Conservation (phyloP, 306 rosid species). For the Inga oerstediana region DNA sequence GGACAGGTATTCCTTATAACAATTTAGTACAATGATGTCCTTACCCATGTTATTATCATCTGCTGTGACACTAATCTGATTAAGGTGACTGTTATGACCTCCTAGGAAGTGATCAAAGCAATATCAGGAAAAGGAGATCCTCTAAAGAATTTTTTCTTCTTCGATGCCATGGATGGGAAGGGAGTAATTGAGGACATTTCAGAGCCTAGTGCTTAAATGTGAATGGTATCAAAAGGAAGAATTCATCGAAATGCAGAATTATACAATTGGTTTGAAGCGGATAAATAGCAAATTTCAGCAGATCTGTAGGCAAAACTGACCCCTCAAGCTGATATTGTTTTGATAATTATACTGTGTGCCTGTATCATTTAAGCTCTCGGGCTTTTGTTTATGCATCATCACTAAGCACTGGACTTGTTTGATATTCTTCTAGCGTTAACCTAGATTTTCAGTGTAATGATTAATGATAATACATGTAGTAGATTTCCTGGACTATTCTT, state of each 20-base stretch:
- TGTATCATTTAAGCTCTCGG: not conserved
- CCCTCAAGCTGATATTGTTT: constrained; percentile 1
- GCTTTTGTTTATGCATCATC: not conserved
- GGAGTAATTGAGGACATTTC: constrained; percentile 83
- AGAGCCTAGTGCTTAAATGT: constrained; percentile 25
- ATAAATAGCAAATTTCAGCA: not conserved
- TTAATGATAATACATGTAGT: not conserved
- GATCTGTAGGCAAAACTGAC: constrained; percentile 30
- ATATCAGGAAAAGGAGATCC: constrained; percentile 94
- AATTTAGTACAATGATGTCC: not conserved
- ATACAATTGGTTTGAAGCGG: not conserved
- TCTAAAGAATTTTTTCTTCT: constrained; percentile 79
- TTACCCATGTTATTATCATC: not conserved
- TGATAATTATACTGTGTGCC: not conserved
- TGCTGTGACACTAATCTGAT: constrained; percentile 5
- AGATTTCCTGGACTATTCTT: not conserved
- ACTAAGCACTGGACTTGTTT: not conserved
- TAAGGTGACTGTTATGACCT: constrained; percentile 1
- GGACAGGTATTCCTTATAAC: constrained; percentile 69
- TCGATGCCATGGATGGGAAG: constrained; percentile 86
- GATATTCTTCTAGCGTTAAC: not conserved
- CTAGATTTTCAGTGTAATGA: not conserved
- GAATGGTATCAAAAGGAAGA: constrained; percentile 12
- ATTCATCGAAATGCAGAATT: not conserved
- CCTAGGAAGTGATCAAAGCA: constrained; percentile 92